These are phyloP conservation scores for Trametes meyenii DNA, from an alignment of 768 basidiomycete genomes.

Conservation along the genomic window DNA sequence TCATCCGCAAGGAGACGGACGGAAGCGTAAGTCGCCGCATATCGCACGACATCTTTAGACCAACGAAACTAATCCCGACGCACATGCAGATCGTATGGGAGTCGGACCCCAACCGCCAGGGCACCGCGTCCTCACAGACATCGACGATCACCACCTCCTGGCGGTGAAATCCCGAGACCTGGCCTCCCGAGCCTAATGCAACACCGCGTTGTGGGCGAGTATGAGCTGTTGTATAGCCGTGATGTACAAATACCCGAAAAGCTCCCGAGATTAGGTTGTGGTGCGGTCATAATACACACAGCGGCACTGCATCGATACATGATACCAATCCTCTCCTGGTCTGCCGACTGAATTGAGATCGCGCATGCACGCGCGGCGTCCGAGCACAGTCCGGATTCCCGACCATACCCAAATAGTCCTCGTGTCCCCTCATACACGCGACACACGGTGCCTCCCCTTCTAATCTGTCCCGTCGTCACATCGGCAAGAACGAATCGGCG, in stretches of 20 bases:
- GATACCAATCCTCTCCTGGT: too few species aligned
- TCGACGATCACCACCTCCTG: slow-evolving; percentile 47
- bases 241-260: not conserved
- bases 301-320: not conserved
- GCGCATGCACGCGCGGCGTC: too few species aligned
- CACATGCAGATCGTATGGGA: slow-evolving; percentile 57
- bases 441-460: too few species aligned
- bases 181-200: not conserved
- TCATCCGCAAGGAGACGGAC: slow-evolving; percentile 56
- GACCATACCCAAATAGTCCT: too few species aligned
- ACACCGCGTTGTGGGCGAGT: not conserved
- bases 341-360: too few species aligned
- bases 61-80: not conserved
- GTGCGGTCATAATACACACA: not conserved
- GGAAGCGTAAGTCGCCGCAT: slow-evolving; percentile 45
- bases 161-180: slow-evolving; percentile 36
- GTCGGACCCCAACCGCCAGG: slow-evolving; percentile 59
- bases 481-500: slow-evolving; percentile 16
- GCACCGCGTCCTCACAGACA: slow-evolving; percentile 44
- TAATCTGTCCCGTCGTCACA: not conserved
- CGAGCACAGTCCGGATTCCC: too few species aligned
- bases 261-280: slow-evolving; percentile 1
- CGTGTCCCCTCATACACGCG: too few species aligned
- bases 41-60: not conserved
- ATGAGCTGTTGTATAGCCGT: not conserved